phyloP scores from a whole-genome alignment of 1,284 basidiomycete species.

The Puccinia horiana region DNA sequence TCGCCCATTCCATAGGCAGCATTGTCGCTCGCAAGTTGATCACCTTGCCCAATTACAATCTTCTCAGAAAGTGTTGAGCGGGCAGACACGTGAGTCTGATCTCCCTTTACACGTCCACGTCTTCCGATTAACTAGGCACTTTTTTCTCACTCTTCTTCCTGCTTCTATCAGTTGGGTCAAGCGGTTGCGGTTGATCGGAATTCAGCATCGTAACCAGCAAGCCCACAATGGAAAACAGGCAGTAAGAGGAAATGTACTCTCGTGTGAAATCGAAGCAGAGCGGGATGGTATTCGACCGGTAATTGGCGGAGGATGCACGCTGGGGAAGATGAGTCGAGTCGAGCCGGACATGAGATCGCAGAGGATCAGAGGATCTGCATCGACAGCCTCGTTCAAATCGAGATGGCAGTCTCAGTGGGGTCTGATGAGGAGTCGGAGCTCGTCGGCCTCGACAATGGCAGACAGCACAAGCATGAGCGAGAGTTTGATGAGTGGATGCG shows the following conservation, averaged over 20 bases:
- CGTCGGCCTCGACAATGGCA: neutral
- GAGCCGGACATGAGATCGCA: neutral
- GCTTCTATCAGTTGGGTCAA: slow-evolving; percentile 30
- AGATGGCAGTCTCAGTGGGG: neutral
- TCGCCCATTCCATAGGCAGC: slow-evolving; percentile 99
- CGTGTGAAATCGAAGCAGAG: neutral
- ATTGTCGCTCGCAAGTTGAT: slow-evolving; percentile 73
- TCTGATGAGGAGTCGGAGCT: neutral
- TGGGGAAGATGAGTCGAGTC: neutral
- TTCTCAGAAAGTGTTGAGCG: slow-evolving; percentile 83
- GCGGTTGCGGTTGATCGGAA: slow-evolving; percentile 39
- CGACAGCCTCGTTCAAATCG: neutral
- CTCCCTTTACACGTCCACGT: slow-evolving; percentile 7
- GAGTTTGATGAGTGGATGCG: neutral
- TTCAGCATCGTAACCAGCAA: slow-evolving; percentile 36
- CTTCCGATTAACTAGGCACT: neutral
- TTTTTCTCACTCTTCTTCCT: neutral
- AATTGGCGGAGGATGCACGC: neutral
- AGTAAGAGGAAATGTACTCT: neutral
- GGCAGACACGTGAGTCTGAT: slow-evolving; percentile 75
- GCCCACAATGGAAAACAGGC: neutral
- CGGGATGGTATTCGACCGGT: neutral
- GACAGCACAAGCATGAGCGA: neutral
- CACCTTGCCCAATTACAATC: slow-evolving; percentile 68
- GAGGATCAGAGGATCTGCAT: neutral